phyloP scores from a whole-genome alignment of 2,329 filamentous ascomycete species.

The Colletotrichum echinochloae region DNA sequence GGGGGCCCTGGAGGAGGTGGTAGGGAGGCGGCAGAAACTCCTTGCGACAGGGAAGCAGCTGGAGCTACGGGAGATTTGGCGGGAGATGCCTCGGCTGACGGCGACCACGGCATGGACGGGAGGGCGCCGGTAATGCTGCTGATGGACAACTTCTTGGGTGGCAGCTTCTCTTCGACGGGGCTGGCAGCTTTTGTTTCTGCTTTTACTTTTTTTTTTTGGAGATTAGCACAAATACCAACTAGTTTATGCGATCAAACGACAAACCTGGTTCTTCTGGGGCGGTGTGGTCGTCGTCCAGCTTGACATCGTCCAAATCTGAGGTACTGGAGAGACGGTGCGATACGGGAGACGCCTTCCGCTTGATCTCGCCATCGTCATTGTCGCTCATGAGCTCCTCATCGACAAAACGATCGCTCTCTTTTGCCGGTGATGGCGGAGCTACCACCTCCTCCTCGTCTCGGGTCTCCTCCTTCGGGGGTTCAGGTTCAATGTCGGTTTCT shows the following conservation, averaged over 20 bases:
- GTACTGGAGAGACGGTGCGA: slow-evolving; percentile 61
- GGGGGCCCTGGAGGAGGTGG: slow-evolving; percentile 53
- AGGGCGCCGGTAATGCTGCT: slow-evolving; percentile 80
- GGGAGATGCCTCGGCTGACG: slow-evolving; percentile 63
- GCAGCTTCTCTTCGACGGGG: slow-evolving; percentile 52
- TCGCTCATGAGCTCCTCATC: slow-evolving; percentile 36
- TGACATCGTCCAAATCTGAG: slow-evolving; percentile 70
- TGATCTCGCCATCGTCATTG: slow-evolving; percentile 43
- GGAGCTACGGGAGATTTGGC: slow-evolving; percentile 58
- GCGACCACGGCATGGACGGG: slow-evolving; percentile 79
- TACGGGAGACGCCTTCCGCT: slow-evolving; percentile 53
- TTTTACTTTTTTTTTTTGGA: too few species aligned
- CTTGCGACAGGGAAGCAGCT: slow-evolving; percentile 48
- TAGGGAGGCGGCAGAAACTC: slow-evolving; percentile 46
- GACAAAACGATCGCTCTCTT: slow-evolving; percentile 29
- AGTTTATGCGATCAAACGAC: slow-evolving; percentile 39
- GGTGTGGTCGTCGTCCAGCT: slow-evolving; percentile 70
- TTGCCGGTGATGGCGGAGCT: slow-evolving; percentile 18
- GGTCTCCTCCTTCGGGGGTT: slow-evolving; percentile 44
- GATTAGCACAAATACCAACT: slow-evolving; percentile 35
- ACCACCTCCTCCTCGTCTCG: slow-evolving; percentile 45
- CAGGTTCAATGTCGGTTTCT: slow-evolving; percentile 35
- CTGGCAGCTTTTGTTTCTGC: slow-evolving; percentile 45
- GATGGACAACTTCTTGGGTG: slow-evolving; percentile 70
- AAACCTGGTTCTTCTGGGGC: slow-evolving; percentile 51